Percentiles rank a stretch among this genome's conserved stretches.
Conservation (phyloP, 768 basidiomycete genomes). For the Termitomyces sp. region DNA sequence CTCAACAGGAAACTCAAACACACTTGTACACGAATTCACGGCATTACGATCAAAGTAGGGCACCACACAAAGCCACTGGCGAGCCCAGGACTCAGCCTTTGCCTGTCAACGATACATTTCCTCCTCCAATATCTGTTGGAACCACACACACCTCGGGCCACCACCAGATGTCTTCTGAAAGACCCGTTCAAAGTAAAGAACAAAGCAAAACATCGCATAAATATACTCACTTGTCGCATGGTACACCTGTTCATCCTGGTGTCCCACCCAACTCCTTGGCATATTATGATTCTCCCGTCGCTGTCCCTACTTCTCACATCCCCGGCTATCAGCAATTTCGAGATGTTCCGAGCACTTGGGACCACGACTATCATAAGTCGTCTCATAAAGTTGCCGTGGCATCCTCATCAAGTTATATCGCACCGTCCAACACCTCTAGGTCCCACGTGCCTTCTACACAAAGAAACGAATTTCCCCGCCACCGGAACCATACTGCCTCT, state of each 20-base stretch:
- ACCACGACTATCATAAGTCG: neutral
- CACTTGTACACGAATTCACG: neutral
- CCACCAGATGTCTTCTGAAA: neutral
- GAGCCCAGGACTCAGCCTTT: neutral
- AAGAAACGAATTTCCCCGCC: neutral
- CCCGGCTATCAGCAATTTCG: neutral
- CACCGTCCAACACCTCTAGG: neutral
- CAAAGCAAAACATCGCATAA: constrained; percentile 1
- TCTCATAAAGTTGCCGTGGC: neutral
- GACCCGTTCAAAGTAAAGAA: neutral
- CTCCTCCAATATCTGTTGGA: neutral
- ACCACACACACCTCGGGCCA: neutral
- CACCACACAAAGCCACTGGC: neutral
- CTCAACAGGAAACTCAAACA: neutral
- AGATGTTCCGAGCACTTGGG: neutral
- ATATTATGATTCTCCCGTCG: neutral
- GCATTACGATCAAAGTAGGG: neutral
- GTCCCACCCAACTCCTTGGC: neutral
- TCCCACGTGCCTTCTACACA: neutral
- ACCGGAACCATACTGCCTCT: neutral
- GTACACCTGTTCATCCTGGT: neutral
- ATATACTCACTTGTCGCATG: neutral
- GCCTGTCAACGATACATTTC: neutral
- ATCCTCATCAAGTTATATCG: neutral
- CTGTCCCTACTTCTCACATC: neutral